Percentiles rank a stretch among this genome's conserved stretches.
phyloP scores from a whole-genome alignment of 169 alveolate species.

The Eimeria acervulina region DNA sequence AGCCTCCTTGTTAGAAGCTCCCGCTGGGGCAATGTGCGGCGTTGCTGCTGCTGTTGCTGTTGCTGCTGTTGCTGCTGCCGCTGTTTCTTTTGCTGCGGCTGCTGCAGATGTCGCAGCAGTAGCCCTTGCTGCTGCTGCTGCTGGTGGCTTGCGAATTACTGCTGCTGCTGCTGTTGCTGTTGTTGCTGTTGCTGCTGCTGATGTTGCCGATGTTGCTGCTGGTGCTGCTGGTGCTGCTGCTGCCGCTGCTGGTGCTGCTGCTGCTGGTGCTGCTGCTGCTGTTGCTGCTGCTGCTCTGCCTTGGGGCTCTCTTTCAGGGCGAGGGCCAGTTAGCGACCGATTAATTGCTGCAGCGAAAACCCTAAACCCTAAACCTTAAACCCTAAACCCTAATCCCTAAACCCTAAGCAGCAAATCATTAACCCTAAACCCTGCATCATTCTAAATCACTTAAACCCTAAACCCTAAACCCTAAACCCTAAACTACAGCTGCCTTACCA shows the following conservation, averaged over 20 bases:
- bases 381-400: not conserved
- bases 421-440: not conserved
- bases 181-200: constrained; percentile 3
- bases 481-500: constrained; percentile 14
- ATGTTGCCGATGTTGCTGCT: not conserved
- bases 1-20: too few relatives aligned
- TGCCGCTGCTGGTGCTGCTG: constrained; percentile 23
- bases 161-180: not conserved
- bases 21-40: not conserved
- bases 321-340: not conserved
- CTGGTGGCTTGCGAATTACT: not conserved
- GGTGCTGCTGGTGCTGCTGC: not conserved
- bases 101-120: not conserved
- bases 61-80: not conserved
- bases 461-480: constrained; percentile 43
- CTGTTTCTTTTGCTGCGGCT: not conserved
- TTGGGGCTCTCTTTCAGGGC: not conserved
- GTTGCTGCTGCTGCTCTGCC: not conserved
- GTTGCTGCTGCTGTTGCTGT: constrained; percentile 14
- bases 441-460: not conserved
- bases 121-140: not conserved
- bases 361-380: too few relatives aligned
- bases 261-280: constrained; percentile 5
- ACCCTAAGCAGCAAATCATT: not conserved
- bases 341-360: not conserved